Evolutionary conservation across 179 eudicot genomes (phyloP).

Genomic region (Vitellaria paradoxa): DNA sequence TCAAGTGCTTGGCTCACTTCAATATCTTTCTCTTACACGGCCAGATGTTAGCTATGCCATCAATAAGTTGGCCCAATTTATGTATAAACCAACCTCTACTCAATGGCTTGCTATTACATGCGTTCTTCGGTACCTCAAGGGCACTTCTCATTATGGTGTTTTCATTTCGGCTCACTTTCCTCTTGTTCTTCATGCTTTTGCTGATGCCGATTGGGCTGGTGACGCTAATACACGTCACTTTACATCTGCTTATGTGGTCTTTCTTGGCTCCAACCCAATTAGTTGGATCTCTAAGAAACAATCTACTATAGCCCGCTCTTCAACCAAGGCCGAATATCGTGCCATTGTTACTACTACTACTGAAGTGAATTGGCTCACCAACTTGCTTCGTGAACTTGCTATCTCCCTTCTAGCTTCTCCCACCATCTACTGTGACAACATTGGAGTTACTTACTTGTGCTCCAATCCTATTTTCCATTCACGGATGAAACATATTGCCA

Average conservation of each 20-base stretch:
- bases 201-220: slow-evolving; percentile 8
- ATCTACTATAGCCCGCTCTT: background rate
- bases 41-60: background rate
- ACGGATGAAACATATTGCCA: slow-evolving; percentile 8
- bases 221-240: background rate
- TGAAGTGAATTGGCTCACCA: background rate
- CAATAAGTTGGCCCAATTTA: slow-evolving; percentile 3
- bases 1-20: background rate
- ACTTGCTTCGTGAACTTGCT: slow-evolving; percentile 2
- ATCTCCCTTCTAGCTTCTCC: background rate
- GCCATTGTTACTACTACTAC: background rate
- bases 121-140: background rate
- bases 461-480: slow-evolving; percentile 14
- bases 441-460: background rate
- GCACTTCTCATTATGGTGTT: background rate
- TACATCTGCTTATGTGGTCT: slow-evolving; percentile 9
- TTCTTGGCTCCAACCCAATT: background rate
- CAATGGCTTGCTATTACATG: slow-evolving; percentile 7
- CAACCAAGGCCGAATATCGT: background rate
- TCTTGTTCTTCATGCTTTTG: background rate
- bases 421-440: slow-evolving; percentile 8
- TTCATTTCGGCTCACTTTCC: background rate
- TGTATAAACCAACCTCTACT: background rate
- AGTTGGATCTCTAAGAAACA: slow-evolving; percentile 7
- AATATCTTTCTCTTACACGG: slow-evolving; percentile 3